Percentiles rank a stretch among this genome's conserved stretches.
These are phyloP conservation scores for Coprinopsis strossmayeri DNA, from an alignment of 768 basidiomycete species.

Conservation along the genomic window DNA sequence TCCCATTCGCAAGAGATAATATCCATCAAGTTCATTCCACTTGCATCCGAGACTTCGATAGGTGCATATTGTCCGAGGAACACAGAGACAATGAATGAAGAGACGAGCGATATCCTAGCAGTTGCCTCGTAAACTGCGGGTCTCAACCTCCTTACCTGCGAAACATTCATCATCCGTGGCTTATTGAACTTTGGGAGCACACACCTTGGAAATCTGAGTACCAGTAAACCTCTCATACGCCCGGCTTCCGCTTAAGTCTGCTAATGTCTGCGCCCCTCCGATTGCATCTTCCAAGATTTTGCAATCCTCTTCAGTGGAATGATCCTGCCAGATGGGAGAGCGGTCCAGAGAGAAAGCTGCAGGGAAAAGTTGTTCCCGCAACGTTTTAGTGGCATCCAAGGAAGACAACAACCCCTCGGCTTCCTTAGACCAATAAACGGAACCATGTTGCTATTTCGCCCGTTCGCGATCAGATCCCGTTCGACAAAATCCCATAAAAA, in stretches of 20 bases:
- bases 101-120: slow-evolving; percentile 68
- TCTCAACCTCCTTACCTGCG: slow-evolving; percentile 49
- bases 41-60: slow-evolving; percentile 83
- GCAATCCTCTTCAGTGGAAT: slow-evolving; percentile 76
- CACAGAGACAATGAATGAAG: slow-evolving; percentile 79
- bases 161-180: background rate
- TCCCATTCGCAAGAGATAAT: slow-evolving; percentile 73
- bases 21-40: slow-evolving; percentile 88
- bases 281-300: slow-evolving; percentile 55
- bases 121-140: slow-evolving; percentile 54
- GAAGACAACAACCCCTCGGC: slow-evolving; percentile 46
- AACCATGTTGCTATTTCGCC: slow-evolving; percentile 68
- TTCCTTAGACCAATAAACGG: slow-evolving; percentile 69
- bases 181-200: background rate
- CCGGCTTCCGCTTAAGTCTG: slow-evolving; percentile 73
- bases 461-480: background rate
- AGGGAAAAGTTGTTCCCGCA: slow-evolving; percentile 55
- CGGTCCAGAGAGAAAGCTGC: slow-evolving; percentile 60
- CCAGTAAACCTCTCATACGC: slow-evolving; percentile 90
- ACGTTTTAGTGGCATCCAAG: slow-evolving; percentile 42
- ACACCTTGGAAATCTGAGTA: slow-evolving; percentile 72
- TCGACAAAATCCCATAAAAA: no score
- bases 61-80: slow-evolving; percentile 73
- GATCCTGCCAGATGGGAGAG: slow-evolving; percentile 90
- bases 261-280: slow-evolving; percentile 66